A percentile compares a stretch with the other conserved stretches of the same genome.
These are phyloP conservation scores for Striga hermonthica DNA, from an alignment of 305 asterid genomes.

Conservation along the genomic window DNA sequence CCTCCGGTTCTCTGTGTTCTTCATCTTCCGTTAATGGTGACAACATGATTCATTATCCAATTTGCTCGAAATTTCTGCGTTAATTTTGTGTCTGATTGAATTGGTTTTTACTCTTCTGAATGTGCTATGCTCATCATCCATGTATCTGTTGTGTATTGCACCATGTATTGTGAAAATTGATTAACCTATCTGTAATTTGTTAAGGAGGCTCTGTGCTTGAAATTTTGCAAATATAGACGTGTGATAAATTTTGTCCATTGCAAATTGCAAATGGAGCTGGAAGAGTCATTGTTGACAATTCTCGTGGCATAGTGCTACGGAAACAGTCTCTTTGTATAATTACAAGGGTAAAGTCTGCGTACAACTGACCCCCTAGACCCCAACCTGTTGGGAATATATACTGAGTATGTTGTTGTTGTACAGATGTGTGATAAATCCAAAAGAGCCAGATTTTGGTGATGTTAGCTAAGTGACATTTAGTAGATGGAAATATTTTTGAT, in stretches of 20 bases:
- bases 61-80: neutral
- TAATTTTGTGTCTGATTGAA: constrained; percentile 8
- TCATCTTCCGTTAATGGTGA: constrained; percentile 45
- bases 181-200: constrained; percentile 4
- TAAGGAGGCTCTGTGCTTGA: neutral
- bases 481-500: neutral
- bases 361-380: too few relatives aligned
- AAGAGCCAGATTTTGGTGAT: too few relatives aligned
- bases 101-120: constrained; percentile 1
- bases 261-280: too few relatives aligned
- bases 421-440: too few relatives aligned
- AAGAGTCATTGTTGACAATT: too few relatives aligned
- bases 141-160: neutral
- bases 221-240: too few relatives aligned
- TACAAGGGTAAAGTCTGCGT: too few relatives aligned
- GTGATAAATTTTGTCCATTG: too few relatives aligned
- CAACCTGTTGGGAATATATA: too few relatives aligned
- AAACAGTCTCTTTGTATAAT: too few relatives aligned
- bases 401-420: too few relatives aligned
- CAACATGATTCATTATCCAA: constrained; percentile 2
- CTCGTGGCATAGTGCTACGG: too few relatives aligned
- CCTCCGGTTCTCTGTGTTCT: constrained; percentile 32
- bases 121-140: neutral
- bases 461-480: neutral
- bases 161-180: neutral